These are phyloP conservation scores for Fistulifera pelliculosa DNA, from an alignment of 108 stramenopile species.

Conservation along the genomic window DNA sequence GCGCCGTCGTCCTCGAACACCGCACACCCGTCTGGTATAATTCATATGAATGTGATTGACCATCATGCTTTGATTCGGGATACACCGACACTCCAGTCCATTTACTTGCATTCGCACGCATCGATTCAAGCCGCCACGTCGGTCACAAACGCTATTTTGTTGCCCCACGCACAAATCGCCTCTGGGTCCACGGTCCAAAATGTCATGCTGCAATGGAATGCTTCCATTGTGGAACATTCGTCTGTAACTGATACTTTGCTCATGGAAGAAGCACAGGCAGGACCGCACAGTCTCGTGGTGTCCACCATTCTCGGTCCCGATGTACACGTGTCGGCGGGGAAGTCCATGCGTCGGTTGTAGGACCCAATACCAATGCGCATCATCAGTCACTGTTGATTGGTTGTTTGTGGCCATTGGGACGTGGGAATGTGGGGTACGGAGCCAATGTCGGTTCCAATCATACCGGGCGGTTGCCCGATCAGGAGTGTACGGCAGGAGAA, in stretches of 20 bases:
- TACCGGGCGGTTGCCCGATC: slow-evolving; percentile 90
- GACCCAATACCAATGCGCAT: slow-evolving; percentile 85
- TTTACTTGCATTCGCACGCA: slow-evolving; percentile 40
- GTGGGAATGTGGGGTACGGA: slow-evolving; percentile 95
- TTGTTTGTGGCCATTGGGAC: slow-evolving; percentile 83
- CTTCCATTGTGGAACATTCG: slow-evolving; percentile 39
- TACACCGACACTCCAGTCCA: slow-evolving; percentile 42
- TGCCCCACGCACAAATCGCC: slow-evolving; percentile 38
- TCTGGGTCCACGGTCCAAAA: slow-evolving; percentile 37
- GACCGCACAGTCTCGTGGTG: slow-evolving; percentile 56
- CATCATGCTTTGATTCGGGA: slow-evolving; percentile 37
- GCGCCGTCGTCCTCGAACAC: slow-evolving; percentile 1
- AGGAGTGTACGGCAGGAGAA: slow-evolving; percentile 84
- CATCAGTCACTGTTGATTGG: slow-evolving; percentile 87
- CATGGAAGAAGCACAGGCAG: slow-evolving; percentile 62
- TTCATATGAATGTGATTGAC: slow-evolving; percentile 37
- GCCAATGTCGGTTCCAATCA: slow-evolving; percentile 94
- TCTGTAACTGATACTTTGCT: slow-evolving; percentile 39
- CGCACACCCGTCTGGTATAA: neutral
- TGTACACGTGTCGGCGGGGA: slow-evolving; percentile 76
- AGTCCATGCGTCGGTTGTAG: slow-evolving; percentile 67
- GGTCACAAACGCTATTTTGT: slow-evolving; percentile 41
- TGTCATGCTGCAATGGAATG: slow-evolving; percentile 65
- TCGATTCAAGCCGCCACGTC: slow-evolving; percentile 48
- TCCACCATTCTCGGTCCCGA: slow-evolving; percentile 78